A percentile compares a stretch with the other conserved stretches of the same genome.
These are phyloP conservation scores for Leptographium galeiforme DNA, from an alignment of 2,329 filamentous ascomycete genomes.

Conservation along the genomic window DNA sequence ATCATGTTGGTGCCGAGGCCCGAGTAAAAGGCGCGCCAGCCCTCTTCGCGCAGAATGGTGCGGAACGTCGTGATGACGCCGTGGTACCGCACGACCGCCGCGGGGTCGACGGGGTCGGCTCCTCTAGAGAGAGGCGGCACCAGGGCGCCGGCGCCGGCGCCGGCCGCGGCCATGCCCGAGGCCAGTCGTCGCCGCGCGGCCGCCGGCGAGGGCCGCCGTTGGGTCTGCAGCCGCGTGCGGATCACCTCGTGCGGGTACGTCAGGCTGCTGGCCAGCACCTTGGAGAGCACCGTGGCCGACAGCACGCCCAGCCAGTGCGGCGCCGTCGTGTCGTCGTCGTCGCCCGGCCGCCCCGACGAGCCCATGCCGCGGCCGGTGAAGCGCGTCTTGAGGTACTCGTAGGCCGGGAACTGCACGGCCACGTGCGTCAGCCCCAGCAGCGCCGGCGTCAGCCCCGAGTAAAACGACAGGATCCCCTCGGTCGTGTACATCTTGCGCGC, in stretches of 20 bases:
- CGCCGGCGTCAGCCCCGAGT: conserved; percentile 85
- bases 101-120: not conserved
- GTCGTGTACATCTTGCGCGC: conserved; percentile 89
- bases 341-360: conserved; percentile 29
- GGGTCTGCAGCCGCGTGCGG: conserved; percentile 83
- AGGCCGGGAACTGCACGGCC: conserved; percentile 91
- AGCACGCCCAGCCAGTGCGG: conserved; percentile 75
- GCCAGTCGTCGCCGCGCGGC: conserved; percentile 17
- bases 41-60: conserved; percentile 79
- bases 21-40: conserved; percentile 92
- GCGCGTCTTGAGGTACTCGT: conserved; percentile 80
- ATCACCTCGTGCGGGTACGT: conserved; percentile 98
- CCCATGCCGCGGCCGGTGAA: conserved; percentile 90
- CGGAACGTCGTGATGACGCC: conserved; percentile 72
- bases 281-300: conserved; percentile 81
- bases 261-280: conserved; percentile 83
- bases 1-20: conserved; percentile 98
- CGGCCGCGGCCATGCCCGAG: conserved; percentile 10
- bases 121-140: not conserved
- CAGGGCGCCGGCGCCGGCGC: conserved; percentile 14
- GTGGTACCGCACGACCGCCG: conserved; percentile 43
- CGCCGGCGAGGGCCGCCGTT: conserved; percentile 49
- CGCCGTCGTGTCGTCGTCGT: conserved; percentile 28
- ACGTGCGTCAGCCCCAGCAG: conserved; percentile 88
- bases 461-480: conserved; percentile 83